Conservation (phyloP, 768 basidiomycete genomes). For the Termitomyces sp. region DNA sequence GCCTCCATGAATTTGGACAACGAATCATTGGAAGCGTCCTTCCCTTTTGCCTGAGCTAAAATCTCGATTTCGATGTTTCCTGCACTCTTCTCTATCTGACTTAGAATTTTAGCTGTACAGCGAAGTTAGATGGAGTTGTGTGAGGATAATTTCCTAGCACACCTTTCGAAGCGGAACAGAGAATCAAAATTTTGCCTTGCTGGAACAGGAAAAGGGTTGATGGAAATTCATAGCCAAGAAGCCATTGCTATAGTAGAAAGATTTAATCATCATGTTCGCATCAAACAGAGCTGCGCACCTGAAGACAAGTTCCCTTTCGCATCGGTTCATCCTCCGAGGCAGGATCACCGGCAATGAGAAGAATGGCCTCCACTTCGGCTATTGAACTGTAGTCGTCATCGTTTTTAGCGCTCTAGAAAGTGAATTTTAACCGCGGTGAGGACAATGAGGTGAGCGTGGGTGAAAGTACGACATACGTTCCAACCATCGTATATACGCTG, state of each 20-base stretch:
- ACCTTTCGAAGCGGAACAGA: conserved; percentile 92
- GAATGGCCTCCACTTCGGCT: conserved; percentile 61
- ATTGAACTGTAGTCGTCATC: conserved; percentile 70
- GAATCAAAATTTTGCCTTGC: conserved; percentile 67
- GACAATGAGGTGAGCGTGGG: conserved; percentile 8
- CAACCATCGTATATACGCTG: conserved; percentile 56
- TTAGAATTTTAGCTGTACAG: conserved; percentile 71
- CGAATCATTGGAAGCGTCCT: conserved; percentile 72
- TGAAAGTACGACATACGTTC: conserved; percentile 39
- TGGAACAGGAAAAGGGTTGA: conserved; percentile 86
- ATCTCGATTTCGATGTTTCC: conserved; percentile 67
- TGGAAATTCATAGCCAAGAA: conserved; percentile 96
- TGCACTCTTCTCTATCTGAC: conserved; percentile 62
- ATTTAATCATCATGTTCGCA: conserved; percentile 9
- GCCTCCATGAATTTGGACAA: conserved; percentile 60
- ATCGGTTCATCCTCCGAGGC: conserved; percentile 85
- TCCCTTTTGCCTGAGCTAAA: conserved; percentile 70
- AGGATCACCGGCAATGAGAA: conserved; percentile 73
- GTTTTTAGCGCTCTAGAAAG: conserved; percentile 50
- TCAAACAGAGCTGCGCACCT: conserved; percentile 45
- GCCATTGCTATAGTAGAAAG: conserved; percentile 68
- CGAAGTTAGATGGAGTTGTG: conserved; percentile 2
- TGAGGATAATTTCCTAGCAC: conserved; percentile 1
- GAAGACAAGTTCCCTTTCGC: conserved; percentile 86
- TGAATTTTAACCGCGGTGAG: conserved; percentile 7